Evolutionary conservation across 2,329 filamentous ascomycete genomes (phyloP).

Genomic region (Fonsecaea nubica): DNA sequence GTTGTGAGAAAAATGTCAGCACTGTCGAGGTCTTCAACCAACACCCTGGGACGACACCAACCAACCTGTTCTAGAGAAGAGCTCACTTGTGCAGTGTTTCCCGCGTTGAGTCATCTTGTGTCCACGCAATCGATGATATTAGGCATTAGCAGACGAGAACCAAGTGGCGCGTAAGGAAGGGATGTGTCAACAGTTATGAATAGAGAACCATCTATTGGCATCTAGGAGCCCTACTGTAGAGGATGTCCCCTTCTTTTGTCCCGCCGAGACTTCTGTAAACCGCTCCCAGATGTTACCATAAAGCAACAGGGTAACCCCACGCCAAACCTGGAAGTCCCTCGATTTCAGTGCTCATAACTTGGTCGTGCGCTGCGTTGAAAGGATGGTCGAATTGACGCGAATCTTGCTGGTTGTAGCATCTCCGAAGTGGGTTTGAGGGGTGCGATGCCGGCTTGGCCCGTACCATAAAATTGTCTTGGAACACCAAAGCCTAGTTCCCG

Average conservation of each 20-base stretch:
- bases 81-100: neutral
- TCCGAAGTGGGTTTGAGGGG: neutral
- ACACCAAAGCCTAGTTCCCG: neutral
- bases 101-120: neutral
- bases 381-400: neutral
- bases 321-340: slow-evolving; percentile 78
- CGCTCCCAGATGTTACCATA: slow-evolving; percentile 49
- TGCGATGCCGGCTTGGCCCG: neutral
- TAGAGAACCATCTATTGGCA: neutral
- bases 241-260: neutral
- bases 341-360: slow-evolving; percentile 71
- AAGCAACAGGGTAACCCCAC: slow-evolving; percentile 79
- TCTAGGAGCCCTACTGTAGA: neutral
- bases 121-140: neutral
- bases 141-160: neutral
- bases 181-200: neutral
- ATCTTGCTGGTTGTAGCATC: neutral
- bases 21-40: neutral
- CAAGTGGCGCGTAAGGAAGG: neutral
- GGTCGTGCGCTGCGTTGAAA: slow-evolving; percentile 57
- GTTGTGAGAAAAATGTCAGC: neutral
- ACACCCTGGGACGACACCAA: neutral
- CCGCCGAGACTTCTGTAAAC: neutral
- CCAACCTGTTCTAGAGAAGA: neutral
- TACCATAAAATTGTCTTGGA: neutral